These are phyloP conservation scores for Eucalyptus tenuipes DNA, from an alignment of 345 rosid species.

Conservation along the genomic window DNA sequence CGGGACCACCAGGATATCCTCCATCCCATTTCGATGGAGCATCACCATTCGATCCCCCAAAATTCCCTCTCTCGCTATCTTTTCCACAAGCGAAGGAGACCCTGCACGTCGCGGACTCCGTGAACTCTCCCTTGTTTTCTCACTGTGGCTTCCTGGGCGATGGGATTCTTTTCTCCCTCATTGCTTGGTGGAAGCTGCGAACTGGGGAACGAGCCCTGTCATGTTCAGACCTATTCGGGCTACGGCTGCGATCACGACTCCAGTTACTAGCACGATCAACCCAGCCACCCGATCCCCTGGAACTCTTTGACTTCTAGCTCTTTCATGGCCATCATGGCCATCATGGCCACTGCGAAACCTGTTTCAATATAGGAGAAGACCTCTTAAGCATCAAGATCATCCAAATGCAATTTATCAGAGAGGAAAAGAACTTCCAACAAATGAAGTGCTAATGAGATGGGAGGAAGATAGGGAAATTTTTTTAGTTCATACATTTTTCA, in stretches of 20 bases:
- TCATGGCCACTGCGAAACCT: background rate
- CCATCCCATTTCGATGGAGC: background rate
- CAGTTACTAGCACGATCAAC: conserved; percentile 6
- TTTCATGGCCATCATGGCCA: conserved; percentile 8
- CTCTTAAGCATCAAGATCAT: no score
- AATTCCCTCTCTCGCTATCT: background rate
- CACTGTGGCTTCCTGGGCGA: background rate
- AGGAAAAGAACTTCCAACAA: background rate
- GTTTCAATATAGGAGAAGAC: background rate
- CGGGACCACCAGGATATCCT: background rate
- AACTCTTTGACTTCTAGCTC: conserved; percentile 11
- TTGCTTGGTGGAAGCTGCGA: conserved; percentile 58
- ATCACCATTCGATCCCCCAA: background rate
- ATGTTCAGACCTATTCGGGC: conserved; percentile 37
- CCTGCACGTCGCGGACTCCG: background rate
- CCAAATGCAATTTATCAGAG: background rate
- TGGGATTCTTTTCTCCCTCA: conserved; percentile 33
- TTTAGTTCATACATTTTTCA: background rate
- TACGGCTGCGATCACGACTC: conserved; percentile 24
- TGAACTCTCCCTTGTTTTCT: background rate
- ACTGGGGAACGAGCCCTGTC: conserved; percentile 27
- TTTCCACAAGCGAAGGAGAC: background rate
- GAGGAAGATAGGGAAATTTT: background rate
- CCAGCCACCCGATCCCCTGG: conserved; percentile 16
- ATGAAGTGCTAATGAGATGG: background rate